Evolutionary conservation across 2,329 filamentous ascomycete genomes (phyloP), one percentile per base, ranked within the genome.

Genomic region (Cercospora zeae-maydis): DNA sequence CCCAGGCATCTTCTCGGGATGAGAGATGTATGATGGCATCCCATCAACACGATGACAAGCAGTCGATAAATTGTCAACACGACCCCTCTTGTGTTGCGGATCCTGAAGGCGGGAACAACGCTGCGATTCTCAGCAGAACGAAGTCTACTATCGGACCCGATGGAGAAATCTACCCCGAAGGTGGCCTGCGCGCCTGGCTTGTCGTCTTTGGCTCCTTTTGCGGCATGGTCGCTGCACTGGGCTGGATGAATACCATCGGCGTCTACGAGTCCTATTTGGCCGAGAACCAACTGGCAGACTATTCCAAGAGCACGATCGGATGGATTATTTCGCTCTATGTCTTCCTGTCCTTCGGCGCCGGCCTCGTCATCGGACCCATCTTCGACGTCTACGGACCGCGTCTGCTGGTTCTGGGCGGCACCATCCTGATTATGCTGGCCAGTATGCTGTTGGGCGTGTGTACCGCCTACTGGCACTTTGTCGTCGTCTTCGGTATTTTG

Each of bases 181-280:
- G 92, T 55, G 92, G 93, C 10, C 73, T 84, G 13, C 78, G 84
- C 67, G 91, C 91, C 59, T 96, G 92, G 90, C 82, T 90, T 3
- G 91, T 96, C 31, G 91, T 96, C 4, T 78, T 93, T 14, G 92
- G 92, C 19, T 88, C 88, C n/a, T 96, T 70, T 58, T 70, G 67
- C 45, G 67, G 66, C 47, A 61, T 70, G 37, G 52, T 68, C 16
- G 63, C 88, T 6, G 84, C 86, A 1, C 84, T 95, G 13, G 70
- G 70, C 4, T 59, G 71, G 19, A 66, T 70, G 61, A 74, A 74
- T 42, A 70, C 67, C n/a, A 63, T 72, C 10, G 71, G 68, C 3
- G 58, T 69, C 4, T 70, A 67, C 31, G 63, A 87, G 84, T 59
- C 55, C 30, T 73, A 71, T 52, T 54, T 72, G 11, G 66, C 64